Evolutionary conservation across 148 eudicot species (phyloP).

Genomic region (Polygonum maritimum): DNA sequence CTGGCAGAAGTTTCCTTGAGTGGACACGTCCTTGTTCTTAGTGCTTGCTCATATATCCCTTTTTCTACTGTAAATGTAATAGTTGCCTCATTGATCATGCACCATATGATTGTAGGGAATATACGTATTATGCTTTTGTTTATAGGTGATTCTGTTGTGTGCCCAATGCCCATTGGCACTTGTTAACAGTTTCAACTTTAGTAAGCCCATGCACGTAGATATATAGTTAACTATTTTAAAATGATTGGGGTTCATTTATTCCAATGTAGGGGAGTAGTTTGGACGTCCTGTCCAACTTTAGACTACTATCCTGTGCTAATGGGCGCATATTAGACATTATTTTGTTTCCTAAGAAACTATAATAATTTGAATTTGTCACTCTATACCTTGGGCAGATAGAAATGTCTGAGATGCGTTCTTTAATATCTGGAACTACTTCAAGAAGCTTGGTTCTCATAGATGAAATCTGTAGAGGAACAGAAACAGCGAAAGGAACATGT

Average conservation of each 20-base stretch:
- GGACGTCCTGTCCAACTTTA: no score
- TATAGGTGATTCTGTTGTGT: no score
- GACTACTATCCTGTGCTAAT: no score
- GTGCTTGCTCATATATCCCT: neutral
- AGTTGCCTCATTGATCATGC: neutral
- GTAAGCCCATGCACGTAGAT: no score
- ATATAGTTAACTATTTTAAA: no score
- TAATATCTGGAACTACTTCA: constrained; percentile 63
- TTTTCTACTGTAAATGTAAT: neutral
- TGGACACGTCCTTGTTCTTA: neutral
- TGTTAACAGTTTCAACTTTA: no score
- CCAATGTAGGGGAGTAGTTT: no score
- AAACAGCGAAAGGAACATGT: constrained; percentile 92
- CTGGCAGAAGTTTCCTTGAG: neutral
- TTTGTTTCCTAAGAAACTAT: neutral
- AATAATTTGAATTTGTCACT: neutral
- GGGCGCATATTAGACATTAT: no score
- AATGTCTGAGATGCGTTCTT: constrained; percentile 93
- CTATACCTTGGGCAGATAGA: constrained; percentile 42
- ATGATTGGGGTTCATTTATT: no score
- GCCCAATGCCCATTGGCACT: no score
- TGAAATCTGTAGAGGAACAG: constrained; percentile 96
- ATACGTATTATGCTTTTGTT: no score
- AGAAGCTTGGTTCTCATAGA: constrained; percentile 91
- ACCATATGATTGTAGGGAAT: neutral